phyloP scores from a whole-genome alignment of 169 alveolate genomes.

The Theileria sp. region DNA sequence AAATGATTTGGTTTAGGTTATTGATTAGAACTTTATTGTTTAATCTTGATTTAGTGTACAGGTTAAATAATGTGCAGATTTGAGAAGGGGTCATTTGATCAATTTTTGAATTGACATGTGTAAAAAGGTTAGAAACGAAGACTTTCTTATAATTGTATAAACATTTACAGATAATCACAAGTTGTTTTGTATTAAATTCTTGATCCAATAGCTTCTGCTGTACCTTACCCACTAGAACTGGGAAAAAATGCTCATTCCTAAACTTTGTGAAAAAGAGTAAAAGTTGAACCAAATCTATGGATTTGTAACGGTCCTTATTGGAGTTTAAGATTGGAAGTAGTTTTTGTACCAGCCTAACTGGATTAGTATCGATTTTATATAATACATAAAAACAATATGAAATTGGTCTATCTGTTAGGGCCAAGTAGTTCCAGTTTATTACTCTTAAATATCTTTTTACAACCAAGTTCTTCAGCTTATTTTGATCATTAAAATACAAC shows the following conservation, averaged over 20 bases:
- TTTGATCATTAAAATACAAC: conserved; percentile 1
- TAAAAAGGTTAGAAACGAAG: conserved; percentile 2
- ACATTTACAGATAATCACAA: conserved; percentile 6
- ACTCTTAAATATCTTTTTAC: not conserved
- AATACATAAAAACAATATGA: conserved; percentile 4
- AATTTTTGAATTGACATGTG: not conserved
- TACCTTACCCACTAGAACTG: not conserved
- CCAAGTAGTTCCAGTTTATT: not conserved
- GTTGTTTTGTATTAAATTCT: not conserved
- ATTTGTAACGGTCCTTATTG: not conserved
- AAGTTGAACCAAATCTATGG: not conserved
- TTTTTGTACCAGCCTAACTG: conserved; percentile 7
- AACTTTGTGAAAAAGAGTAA: conserved; percentile 3
- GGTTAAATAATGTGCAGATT: conserved; percentile 10
- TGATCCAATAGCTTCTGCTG: conserved; percentile 4
- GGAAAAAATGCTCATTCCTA: not conserved
- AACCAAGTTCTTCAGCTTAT: not conserved
- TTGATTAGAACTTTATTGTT: conserved; percentile 1
- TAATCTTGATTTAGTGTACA: conserved; percentile 4
- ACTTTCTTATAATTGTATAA: conserved; percentile 7
- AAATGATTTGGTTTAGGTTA: conserved; percentile 10
- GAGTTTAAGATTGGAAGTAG: not conserved
- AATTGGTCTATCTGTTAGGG: not conserved
- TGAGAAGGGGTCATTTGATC: conserved; percentile 14
- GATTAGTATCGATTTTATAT: not conserved